phyloP scores from a whole-genome alignment of 371 early-diverging fungal species.

The Gilbertella persicaria region DNA sequence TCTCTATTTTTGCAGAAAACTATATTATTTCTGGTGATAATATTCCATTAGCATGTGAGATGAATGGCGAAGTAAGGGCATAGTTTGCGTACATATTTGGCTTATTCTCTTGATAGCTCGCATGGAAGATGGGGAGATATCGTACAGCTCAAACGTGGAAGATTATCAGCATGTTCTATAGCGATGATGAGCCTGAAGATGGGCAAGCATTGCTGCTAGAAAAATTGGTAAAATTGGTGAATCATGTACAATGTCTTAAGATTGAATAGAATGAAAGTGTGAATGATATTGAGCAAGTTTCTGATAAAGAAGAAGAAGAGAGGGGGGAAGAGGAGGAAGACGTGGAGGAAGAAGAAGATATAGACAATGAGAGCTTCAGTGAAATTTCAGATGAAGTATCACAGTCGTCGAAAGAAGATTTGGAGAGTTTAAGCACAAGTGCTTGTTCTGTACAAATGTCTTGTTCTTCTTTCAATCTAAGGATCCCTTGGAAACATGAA shows the following conservation, averaged over 20 bases:
- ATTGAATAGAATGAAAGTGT: not conserved
- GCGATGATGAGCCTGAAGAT: conserved; percentile 22
- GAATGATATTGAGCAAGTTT: not conserved
- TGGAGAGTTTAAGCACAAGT: conserved; percentile 17
- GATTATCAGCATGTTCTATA: conserved; percentile 68
- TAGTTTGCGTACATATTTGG: not conserved
- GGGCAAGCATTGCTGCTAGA: not conserved
- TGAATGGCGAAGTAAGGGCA: conserved; percentile 63
- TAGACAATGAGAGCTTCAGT: not conserved
- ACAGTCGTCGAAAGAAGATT: conserved; percentile 14
- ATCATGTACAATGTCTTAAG: not conserved
- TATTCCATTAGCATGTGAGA: conserved; percentile 61
- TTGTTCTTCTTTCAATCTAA: conserved; percentile 25
- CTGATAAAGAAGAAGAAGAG: not conserved
- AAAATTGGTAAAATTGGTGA: not conserved
- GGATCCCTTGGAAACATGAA: conserved; percentile 58
- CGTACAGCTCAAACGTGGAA: conserved; percentile 84
- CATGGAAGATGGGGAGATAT: conserved; percentile 63
- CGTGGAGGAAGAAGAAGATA: not conserved
- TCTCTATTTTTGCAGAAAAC: conserved; percentile 68
- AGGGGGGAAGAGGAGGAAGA: not conserved
- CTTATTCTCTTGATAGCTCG: conserved; percentile 39
- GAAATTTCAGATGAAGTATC: conserved; percentile 25
- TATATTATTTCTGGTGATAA: conserved; percentile 53
- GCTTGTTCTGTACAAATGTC: conserved; percentile 6